Conservation (phyloP, 805 yeast species). For the Candida alai region DNA sequence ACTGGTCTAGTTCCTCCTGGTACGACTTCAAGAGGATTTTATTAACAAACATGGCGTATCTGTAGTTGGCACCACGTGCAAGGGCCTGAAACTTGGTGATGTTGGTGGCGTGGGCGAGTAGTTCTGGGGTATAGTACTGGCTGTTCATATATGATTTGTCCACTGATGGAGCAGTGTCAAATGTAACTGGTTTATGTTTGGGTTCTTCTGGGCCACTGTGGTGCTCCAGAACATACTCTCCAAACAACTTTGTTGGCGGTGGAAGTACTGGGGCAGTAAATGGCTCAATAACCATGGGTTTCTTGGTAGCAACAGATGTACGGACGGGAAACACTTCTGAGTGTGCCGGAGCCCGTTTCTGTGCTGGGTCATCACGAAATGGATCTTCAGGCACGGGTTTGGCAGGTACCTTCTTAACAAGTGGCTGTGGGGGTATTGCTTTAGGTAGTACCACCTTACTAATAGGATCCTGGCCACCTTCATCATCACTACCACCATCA, state of each 20-base stretch:
- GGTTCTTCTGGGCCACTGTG: background rate
- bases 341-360: background rate
- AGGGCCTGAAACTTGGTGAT: slow-evolving; percentile 62
- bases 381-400: slow-evolving; percentile 6
- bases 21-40: slow-evolving; percentile 58
- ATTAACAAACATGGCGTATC: slow-evolving; percentile 63
- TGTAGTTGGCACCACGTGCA: slow-evolving; percentile 62
- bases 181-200: no score
- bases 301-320: no score
- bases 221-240: no score
- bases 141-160: no score
- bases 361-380: slow-evolving; percentile 4
- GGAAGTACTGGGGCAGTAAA: background rate
- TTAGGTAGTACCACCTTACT: slow-evolving; percentile 9
- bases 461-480: slow-evolving; percentile 20
- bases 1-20: slow-evolving; percentile 43
- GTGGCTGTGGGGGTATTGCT: slow-evolving; percentile 1
- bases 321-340: no score
- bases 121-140: slow-evolving; percentile 7
- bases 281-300: background rate
- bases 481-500: slow-evolving; percentile 11
- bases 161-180: no score
- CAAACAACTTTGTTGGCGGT: no score
- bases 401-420: slow-evolving; percentile 1
- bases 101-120: slow-evolving; percentile 4